These are phyloP conservation scores for Rhododendron williamsianum DNA, from an alignment of 148 eudicot genomes.

Conservation along the genomic window DNA sequence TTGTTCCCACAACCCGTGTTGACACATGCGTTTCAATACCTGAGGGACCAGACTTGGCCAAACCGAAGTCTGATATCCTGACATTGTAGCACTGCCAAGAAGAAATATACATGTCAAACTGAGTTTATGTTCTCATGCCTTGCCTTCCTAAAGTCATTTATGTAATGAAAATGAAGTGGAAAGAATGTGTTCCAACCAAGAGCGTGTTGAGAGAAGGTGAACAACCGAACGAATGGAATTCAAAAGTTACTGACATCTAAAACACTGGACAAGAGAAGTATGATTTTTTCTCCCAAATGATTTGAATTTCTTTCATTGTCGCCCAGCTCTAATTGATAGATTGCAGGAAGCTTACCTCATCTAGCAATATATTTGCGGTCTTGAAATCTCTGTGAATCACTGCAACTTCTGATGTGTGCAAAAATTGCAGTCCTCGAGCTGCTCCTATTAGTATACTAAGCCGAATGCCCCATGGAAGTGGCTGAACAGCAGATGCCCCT, in stretches of 20 bases:
- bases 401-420: constrained; percentile 57
- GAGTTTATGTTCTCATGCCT: background rate
- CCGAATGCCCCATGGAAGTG: constrained; percentile 83
- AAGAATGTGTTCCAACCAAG: background rate
- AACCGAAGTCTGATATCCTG: constrained; percentile 80
- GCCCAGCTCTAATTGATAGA: background rate
- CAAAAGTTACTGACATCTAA: background rate
- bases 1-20: constrained; percentile 74
- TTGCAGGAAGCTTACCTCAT: constrained; percentile 45
- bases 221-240: background rate
- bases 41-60: constrained; percentile 74
- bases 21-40: constrained; percentile 68
- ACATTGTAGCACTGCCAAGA: constrained; percentile 56
- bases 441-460: constrained; percentile 78
- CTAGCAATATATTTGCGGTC: constrained; percentile 80
- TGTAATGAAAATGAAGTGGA: background rate
- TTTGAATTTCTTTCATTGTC: constrained; percentile 4
- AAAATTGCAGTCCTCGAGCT: constrained; percentile 66
- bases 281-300: background rate
- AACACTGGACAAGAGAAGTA: background rate
- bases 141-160: background rate
- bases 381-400: constrained; percentile 79
- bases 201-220: background rate
- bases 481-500: constrained; percentile 75
- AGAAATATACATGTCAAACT: background rate